Percentiles rank a stretch among this genome's conserved stretches.
Conservation (phyloP, 148 eudicot species). For the Salicornia ramosissima region DNA sequence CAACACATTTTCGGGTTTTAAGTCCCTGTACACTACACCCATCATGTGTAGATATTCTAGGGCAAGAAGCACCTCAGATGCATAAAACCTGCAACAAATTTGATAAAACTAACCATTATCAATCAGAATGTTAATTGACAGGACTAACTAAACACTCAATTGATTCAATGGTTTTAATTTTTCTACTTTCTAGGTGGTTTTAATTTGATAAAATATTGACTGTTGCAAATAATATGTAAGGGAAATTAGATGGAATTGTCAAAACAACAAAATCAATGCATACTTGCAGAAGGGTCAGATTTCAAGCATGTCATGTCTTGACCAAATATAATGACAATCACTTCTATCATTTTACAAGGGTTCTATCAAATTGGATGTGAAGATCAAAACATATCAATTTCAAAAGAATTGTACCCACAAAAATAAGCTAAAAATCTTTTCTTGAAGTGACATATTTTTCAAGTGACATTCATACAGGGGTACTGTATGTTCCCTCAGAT, state of each 20-base stretch:
- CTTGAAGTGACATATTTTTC: slow-evolving; percentile 16
- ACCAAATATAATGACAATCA: slow-evolving; percentile 16
- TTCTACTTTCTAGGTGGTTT: no score
- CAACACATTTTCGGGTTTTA: slow-evolving; percentile 79
- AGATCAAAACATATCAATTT: slow-evolving; percentile 2
- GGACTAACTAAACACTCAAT: no score
- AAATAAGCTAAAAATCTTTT: slow-evolving; percentile 14
- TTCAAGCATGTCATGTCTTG: slow-evolving; percentile 19
- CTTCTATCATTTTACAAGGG: slow-evolving; percentile 6
- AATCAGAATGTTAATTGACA: neutral
- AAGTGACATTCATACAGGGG: neutral
- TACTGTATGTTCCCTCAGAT: neutral
- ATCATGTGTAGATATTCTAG: slow-evolving; percentile 85
- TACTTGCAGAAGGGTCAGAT: neutral
- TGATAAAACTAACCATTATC: neutral
- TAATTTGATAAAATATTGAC: no score
- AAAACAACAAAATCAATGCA: neutral
- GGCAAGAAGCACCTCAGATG: slow-evolving; percentile 77
- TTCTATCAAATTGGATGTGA: slow-evolving; percentile 1
- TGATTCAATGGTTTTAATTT: no score
- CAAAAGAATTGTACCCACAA: slow-evolving; percentile 10
- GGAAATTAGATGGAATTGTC: no score
- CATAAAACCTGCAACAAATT: slow-evolving; percentile 60
- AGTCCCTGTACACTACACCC: slow-evolving; percentile 81
- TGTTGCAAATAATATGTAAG: no score